Conservation (phyloP, 768 basidiomycete species). For the Gyrodon lividus region DNA sequence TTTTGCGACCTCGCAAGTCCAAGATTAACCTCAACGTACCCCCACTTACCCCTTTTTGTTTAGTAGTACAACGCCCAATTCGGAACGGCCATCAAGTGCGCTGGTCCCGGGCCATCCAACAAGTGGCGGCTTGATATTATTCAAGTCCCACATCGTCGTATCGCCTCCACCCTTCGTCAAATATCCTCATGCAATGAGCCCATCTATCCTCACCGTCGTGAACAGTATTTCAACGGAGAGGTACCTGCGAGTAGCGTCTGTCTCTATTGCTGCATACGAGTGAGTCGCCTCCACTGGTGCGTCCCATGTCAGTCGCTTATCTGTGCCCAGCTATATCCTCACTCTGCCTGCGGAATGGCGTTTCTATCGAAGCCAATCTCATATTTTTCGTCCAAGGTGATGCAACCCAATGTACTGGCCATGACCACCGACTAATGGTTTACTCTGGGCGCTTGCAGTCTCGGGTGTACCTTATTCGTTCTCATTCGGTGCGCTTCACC, state of each 20-base stretch:
- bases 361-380: constrained; percentile 32
- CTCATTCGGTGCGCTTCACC: constrained; percentile 29
- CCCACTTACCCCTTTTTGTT: neutral
- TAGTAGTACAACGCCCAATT: neutral
- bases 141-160: neutral
- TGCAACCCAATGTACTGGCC: neutral
- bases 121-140: neutral
- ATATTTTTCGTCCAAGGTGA: constrained; percentile 28
- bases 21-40: too few species aligned
- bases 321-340: constrained; percentile 27
- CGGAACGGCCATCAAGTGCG: neutral
- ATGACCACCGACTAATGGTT: neutral
- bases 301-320: neutral
- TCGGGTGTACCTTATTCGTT: constrained; percentile 32
- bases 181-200: constrained; percentile 1
- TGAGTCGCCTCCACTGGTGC: constrained; percentile 15
- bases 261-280: constrained; percentile 41
- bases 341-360: constrained; percentile 34
- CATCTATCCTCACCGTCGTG: neutral
- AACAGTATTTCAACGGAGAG: constrained; percentile 19
- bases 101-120: too few species aligned
- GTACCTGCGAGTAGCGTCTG: constrained; percentile 35
- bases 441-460: constrained; percentile 8
- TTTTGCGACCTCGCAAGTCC: neutral
- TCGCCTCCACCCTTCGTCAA: neutral